Conservation (phyloP, 495 filamentous ascomycete species). For the Copromyces sp. region DNA sequence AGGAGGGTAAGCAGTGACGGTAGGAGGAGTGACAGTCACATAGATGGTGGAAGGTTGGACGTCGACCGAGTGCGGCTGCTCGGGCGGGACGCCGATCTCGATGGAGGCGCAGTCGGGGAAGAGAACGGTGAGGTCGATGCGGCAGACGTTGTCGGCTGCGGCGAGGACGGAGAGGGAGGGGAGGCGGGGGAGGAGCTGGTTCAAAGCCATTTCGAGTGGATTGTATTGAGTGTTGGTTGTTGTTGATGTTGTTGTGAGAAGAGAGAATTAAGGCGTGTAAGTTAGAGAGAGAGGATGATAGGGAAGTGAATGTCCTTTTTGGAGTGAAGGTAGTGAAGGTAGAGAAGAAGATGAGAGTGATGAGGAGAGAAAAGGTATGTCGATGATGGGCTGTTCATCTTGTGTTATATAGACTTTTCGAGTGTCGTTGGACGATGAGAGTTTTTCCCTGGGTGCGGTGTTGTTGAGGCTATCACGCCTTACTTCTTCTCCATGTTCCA, state of each 20-base stretch:
- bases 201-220: constrained; percentile 3
- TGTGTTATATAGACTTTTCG: neutral
- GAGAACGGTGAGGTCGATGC: constrained; percentile 6
- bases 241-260: neutral
- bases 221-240: neutral
- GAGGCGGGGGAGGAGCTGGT: constrained; percentile 1
- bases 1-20: neutral
- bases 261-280: neutral
- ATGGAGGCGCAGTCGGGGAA: constrained; percentile 8
- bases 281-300: neutral
- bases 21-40: constrained; percentile 4
- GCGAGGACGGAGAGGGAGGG: constrained; percentile 6
- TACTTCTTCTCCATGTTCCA: neutral
- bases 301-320: neutral
- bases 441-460: neutral
- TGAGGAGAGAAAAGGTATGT: neutral
- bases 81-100: constrained; percentile 1
- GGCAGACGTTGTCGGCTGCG: constrained; percentile 7
- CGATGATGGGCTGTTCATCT: neutral
- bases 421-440: neutral
- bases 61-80: neutral
- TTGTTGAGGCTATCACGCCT: neutral
- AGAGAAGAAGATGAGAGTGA: neutral
- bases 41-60: constrained; percentile 8
- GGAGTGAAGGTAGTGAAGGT: neutral